Evolutionary conservation across 2,329 filamentous ascomycete genomes (phyloP).

Genomic region (Blastomyces percursus): DNA sequence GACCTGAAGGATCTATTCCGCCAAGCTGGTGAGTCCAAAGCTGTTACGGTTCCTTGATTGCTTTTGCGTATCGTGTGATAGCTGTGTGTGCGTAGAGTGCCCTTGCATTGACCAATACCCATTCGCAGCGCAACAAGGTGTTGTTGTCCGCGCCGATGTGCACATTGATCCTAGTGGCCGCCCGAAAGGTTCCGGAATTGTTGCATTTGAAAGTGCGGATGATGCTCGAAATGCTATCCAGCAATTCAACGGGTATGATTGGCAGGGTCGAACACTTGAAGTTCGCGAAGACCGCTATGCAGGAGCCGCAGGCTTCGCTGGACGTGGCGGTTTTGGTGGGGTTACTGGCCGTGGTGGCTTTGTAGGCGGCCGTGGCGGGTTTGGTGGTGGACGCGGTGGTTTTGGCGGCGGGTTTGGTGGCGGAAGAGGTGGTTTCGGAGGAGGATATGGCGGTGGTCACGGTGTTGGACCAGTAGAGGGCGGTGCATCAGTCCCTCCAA

Average conservation of each 20-base stretch:
- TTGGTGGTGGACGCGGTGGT: conserved; percentile 44
- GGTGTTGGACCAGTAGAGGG: conserved; percentile 26
- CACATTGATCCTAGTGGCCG: conserved; percentile 84
- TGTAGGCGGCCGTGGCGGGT: conserved; percentile 47
- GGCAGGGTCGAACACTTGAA: conserved; percentile 87
- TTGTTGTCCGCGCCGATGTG: conserved; percentile 88
- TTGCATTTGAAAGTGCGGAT: conserved; percentile 88
- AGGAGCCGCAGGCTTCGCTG: conserved; percentile 30
- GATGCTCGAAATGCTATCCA: conserved; percentile 93
- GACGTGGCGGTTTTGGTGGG: conserved; percentile 30
- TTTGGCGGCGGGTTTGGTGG: conserved; percentile 44
- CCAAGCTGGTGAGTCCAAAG: conserved; percentile 73
- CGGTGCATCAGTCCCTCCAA: conserved; percentile 50
- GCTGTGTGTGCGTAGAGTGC: conserved; percentile 7
- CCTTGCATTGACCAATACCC: conserved; percentile 22
- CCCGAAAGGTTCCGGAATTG: conserved; percentile 93
- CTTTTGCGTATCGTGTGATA: neutral
- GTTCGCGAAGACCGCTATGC: conserved; percentile 96
- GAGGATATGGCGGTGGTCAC: conserved; percentile 34
- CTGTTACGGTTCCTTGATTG: conserved; percentile 9
- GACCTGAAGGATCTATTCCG: conserved; percentile 98
- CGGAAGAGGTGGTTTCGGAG: conserved; percentile 38
- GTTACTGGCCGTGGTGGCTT: conserved; percentile 43
- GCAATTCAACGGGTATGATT: conserved; percentile 97
- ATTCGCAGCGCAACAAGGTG: conserved; percentile 46